Percentiles rank a stretch among this genome's conserved stretches.
Conservation (phyloP, 2,329 filamentous ascomycete genomes). For the Talaromyces albobiverticillius region DNA sequence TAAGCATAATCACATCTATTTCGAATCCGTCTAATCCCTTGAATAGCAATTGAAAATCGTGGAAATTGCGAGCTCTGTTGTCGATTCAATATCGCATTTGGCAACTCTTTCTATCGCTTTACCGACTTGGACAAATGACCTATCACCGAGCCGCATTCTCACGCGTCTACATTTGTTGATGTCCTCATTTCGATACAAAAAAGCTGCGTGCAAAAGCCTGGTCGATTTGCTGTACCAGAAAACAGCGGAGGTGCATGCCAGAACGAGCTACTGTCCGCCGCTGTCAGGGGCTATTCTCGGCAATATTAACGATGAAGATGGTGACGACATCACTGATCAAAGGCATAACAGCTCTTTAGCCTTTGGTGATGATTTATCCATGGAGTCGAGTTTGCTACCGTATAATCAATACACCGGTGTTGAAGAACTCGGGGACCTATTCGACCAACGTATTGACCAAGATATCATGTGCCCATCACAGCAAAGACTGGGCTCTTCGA, state of each 20-base stretch:
- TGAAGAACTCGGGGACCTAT: neutral
- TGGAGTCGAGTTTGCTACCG: neutral
- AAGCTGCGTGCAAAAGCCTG: conserved; percentile 21
- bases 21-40: neutral
- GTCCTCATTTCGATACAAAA: conserved; percentile 20
- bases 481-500: too few relatives aligned
- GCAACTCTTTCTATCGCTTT: conserved; percentile 15
- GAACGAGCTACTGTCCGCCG: neutral
- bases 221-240: conserved; percentile 23
- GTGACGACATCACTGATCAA: neutral
- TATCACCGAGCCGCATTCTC: conserved; percentile 18
- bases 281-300: neutral
- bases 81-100: conserved; percentile 22
- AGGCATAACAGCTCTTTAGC: neutral
- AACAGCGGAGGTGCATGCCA: conserved; percentile 21
- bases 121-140: conserved; percentile 20
- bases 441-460: neutral
- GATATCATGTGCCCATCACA: neutral
- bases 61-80: conserved; percentile 26
- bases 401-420: too few relatives aligned
- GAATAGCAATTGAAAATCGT: conserved; percentile 22
- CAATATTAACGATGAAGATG: neutral
- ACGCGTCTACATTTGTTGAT: conserved; percentile 22
- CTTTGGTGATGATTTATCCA: neutral
- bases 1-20: neutral